Evolutionary conservation across 441 rosid genomes (phyloP).

Genomic region (Populus trichocarpa): DNA sequence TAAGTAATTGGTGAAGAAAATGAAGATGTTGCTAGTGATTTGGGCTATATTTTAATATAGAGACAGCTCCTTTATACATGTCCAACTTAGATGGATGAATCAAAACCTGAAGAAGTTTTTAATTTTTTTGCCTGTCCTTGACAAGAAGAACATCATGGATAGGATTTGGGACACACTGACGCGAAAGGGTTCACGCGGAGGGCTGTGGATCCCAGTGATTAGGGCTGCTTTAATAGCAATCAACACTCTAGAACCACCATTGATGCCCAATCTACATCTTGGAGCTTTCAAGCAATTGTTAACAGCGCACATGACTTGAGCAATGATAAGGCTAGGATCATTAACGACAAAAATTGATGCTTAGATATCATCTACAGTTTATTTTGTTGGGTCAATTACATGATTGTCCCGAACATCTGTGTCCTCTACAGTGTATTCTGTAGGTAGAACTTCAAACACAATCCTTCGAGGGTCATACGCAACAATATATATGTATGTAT

Average conservation of each 20-base stretch:
- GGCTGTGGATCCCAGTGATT: conserved; percentile 9
- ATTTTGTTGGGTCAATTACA: conserved; percentile 7
- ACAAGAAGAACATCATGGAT: neutral
- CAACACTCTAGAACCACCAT: neutral
- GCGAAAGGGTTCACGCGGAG: neutral
- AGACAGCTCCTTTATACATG: neutral
- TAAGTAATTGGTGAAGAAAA: neutral
- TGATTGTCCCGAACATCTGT: neutral
- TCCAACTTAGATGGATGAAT: neutral
- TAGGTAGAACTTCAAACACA: conserved; percentile 2
- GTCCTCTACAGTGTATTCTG: conserved; percentile 8
- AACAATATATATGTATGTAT: neutral
- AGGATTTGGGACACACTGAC: neutral
- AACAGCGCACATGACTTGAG: conserved; percentile 16
- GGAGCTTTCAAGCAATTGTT: neutral
- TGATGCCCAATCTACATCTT: neutral
- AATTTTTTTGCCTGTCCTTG: neutral
- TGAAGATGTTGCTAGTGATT: neutral
- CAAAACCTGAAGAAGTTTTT: neutral
- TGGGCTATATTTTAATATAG: neutral
- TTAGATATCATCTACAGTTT: conserved; percentile 6
- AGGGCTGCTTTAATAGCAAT: neutral
- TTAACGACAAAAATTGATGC: neutral
- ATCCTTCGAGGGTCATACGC: neutral
- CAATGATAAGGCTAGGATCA: neutral